Conservation (phyloP, 1,284 basidiomycete genomes). For the Amylostereum chailletii region DNA sequence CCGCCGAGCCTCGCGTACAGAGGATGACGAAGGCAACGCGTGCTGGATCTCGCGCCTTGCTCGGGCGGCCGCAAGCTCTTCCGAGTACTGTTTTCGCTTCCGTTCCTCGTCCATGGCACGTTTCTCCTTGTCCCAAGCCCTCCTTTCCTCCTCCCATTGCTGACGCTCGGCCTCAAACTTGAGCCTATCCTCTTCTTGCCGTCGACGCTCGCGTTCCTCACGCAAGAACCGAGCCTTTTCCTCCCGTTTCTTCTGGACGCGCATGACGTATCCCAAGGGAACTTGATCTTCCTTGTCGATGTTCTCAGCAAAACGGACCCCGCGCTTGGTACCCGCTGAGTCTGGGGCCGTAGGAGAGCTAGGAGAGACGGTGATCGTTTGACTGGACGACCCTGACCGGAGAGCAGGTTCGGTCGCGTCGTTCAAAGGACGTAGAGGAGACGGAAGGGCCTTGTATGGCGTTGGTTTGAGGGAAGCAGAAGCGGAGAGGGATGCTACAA, state of each 20-base stretch:
- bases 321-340: constrained; percentile 32
- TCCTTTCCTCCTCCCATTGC: constrained; percentile 46
- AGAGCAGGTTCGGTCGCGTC: not conserved
- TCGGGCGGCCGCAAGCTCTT: constrained; percentile 55
- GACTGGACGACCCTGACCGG: constrained; percentile 1
- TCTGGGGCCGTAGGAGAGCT: constrained; percentile 3
- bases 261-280: constrained; percentile 58
- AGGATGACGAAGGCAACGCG: constrained; percentile 16
- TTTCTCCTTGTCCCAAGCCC: constrained; percentile 47
- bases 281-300: constrained; percentile 54
- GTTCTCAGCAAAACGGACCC: constrained; percentile 64
- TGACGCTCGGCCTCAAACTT: constrained; percentile 37
- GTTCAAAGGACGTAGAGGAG: constrained; percentile 36
- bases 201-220: constrained; percentile 46
- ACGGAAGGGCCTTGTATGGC: constrained; percentile 37
- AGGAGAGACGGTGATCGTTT: constrained; percentile 3
- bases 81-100: constrained; percentile 42
- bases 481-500: constrained; percentile 3
- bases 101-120: constrained; percentile 46
- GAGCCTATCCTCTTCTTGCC: constrained; percentile 39
- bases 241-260: constrained; percentile 60
- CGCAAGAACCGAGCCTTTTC: constrained; percentile 62
- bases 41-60: constrained; percentile 46
- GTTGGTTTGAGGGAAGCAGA: constrained; percentile 13
- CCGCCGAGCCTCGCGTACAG: constrained; percentile 32